Conservation (phyloP, 208 protist species). For the Leishmania guyanensis region DNA sequence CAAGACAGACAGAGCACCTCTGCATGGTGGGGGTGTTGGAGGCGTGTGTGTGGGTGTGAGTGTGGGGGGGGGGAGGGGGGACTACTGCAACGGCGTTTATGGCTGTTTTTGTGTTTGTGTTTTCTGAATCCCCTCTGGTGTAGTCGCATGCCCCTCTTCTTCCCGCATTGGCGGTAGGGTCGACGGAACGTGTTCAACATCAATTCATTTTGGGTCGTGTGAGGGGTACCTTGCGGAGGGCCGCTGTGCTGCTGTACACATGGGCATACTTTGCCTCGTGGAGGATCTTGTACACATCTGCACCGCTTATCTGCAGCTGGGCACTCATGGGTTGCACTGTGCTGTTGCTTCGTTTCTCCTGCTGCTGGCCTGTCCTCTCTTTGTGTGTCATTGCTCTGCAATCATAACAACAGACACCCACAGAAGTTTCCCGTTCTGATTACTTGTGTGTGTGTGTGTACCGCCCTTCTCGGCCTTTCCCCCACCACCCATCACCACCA, state of each 20-base stretch:
- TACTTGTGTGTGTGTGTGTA: background rate
- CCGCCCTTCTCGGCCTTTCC: background rate
- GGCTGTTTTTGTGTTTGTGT: background rate
- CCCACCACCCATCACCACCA: background rate
- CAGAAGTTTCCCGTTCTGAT: background rate
- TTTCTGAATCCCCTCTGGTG: background rate
- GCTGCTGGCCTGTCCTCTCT: background rate
- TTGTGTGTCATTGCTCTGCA: background rate
- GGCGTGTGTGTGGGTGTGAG: background rate
- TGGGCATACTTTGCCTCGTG: background rate
- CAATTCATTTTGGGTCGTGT: background rate
- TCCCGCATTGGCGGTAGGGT: background rate
- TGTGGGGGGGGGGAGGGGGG: background rate
- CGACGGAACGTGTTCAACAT: background rate
- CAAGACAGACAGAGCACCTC: background rate
- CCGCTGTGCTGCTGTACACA: background rate
- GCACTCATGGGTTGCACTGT: background rate
- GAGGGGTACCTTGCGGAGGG: background rate
- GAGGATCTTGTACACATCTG: background rate
- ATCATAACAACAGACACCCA: background rate
- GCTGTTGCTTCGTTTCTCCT: background rate
- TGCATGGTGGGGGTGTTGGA: background rate
- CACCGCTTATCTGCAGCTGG: background rate
- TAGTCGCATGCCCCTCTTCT: background rate
- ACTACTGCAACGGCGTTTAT: background rate